phyloP scores from a whole-genome alignment of 192 early-diverging fungal species.

The Linnemannia hyalina region DNA sequence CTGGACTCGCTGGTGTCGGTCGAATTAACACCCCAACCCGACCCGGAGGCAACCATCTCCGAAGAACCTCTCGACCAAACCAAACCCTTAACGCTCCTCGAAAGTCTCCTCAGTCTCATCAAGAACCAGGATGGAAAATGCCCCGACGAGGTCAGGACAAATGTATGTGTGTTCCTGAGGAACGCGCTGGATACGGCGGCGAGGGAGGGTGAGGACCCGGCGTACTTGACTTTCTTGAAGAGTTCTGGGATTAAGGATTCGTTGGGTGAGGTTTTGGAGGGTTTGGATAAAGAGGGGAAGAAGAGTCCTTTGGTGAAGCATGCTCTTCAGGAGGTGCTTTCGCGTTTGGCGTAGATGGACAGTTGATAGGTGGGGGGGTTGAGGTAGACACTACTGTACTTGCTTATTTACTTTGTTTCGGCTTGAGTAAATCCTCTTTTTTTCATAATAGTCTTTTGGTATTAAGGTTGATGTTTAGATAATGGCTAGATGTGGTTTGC shows the following conservation, averaged over 20 bases:
- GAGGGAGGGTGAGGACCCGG: slow-evolving; percentile 24
- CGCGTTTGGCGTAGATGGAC: slow-evolving; percentile 27
- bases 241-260: slow-evolving; percentile 40
- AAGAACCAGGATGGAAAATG: slow-evolving; percentile 52
- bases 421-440: no score
- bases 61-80: slow-evolving; percentile 22
- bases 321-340: slow-evolving; percentile 29
- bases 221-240: slow-evolving; percentile 40
- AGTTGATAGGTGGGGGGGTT: background rate
- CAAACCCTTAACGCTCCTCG: slow-evolving; percentile 48
- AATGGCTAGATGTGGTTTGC: no score
- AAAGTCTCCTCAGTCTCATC: slow-evolving; percentile 56
- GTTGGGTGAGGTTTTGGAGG: slow-evolving; percentile 7
- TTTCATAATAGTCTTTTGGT: no score
- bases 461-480: no score
- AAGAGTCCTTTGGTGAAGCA: slow-evolving; percentile 27
- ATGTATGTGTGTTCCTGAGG: slow-evolving; percentile 63
- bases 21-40: slow-evolving; percentile 12
- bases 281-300: background rate
- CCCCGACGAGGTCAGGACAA: slow-evolving; percentile 64
- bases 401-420: no score
- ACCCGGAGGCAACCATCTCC: slow-evolving; percentile 9
- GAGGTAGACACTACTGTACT: no score
- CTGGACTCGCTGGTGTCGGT: slow-evolving; percentile 28
- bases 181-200: slow-evolving; percentile 37